Evolutionary conservation across 2,329 filamentous ascomycete species (phyloP).

Genomic region (Coniella lustricola): DNA sequence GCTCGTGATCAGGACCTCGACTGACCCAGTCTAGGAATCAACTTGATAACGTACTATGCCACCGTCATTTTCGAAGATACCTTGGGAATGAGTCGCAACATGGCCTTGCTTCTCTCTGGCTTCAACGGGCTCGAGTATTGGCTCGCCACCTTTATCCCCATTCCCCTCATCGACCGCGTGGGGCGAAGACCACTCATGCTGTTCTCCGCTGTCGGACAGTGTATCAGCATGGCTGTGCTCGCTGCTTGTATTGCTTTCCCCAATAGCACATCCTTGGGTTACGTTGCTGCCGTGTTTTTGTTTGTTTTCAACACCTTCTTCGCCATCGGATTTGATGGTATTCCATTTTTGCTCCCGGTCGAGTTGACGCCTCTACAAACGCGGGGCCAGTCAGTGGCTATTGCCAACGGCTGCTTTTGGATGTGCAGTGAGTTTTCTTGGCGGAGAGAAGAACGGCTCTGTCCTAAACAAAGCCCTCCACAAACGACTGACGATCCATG

Average conservation of each 20-base stretch:
- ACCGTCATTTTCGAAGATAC: conserved; percentile 16
- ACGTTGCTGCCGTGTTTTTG: conserved; percentile 23
- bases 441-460: too few species aligned
- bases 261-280: conserved; percentile 18
- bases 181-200: conserved; percentile 32
- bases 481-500: too few species aligned
- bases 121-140: conserved; percentile 44
- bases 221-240: conserved; percentile 22
- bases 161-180: conserved; percentile 58
- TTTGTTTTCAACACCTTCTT: conserved; percentile 25
- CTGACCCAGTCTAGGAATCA: conserved; percentile 22
- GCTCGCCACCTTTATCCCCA: conserved; percentile 51
- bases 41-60: conserved; percentile 25
- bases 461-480: too few species aligned
- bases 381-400: not conserved
- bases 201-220: conserved; percentile 20
- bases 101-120: conserved; percentile 51
- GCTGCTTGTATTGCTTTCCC: conserved; percentile 19
- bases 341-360: conserved; percentile 20
- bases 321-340: conserved; percentile 23
- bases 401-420: not conserved
- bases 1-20: too few species aligned
- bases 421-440: not conserved
- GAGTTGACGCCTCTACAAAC: not conserved
- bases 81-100: conserved; percentile 45